Evolutionary conservation across 2,329 filamentous ascomycete species (phyloP), one percentile per base, ranked within the genome.

Genomic region (Fusarium austroafricanum): DNA sequence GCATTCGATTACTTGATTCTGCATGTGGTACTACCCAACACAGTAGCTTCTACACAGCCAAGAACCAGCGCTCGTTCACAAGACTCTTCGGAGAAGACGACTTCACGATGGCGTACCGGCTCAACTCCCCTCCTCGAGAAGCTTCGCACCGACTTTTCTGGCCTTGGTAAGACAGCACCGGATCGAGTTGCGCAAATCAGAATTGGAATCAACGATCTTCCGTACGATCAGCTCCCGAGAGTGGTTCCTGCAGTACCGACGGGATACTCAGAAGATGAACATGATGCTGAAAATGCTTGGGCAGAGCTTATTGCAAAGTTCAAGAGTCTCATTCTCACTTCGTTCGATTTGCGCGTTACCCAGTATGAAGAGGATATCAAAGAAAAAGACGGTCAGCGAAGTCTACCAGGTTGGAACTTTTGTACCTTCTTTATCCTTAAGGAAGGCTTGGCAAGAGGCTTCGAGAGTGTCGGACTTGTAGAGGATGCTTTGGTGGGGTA

Each of bases 361-460:
- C 95, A 98, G 74, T 99, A 99, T 77, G 96, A 99, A 78, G 94
- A 97, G 61, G 96, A 99, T 71, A 97, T 99, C 71, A 92, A 93
- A 66, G 96, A 97, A 78, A 96, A 94, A 75, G 95, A 98, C 72
- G 87, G 90, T 1, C 94, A 98, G 77, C 87, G 95, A 45, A 90
- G 84, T 33, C 81, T 99, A 18, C 96, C 96, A 0, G 96, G 96
- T 1, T 99, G 96, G 96, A 99, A 99, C 75, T 99, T 99, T 76
- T 98, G 96, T 79, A 99, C 96, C 0, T 99, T 99, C 77, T 99
- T 99, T 77, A 94, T 99, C 17, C 84, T 99, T 10, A 99, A 99
- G 75, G 96, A 99, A 78, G 96, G 96, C 0, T 82, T 99, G 35
- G 95, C 96, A 2, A 87, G 93, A 70, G 96, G 95, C 0, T 97